phyloP scores from a whole-genome alignment of 306 rosid genomes.

The Lagenaria siceraria region DNA sequence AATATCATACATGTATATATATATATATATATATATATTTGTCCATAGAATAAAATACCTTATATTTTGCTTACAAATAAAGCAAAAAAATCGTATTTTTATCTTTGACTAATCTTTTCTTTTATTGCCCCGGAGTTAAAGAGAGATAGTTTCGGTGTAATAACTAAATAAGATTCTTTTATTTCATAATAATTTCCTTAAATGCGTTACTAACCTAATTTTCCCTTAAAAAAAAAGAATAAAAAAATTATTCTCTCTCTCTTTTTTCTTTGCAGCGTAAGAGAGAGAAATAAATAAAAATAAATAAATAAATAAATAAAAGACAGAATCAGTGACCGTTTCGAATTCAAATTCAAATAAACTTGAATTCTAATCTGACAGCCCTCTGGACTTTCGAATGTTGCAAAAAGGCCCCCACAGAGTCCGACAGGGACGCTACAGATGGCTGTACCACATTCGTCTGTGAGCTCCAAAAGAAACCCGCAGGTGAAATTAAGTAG shows the following conservation, averaged over 20 bases:
- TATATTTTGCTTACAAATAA: background rate
- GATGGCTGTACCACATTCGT: background rate
- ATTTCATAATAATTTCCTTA: background rate
- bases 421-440: background rate
- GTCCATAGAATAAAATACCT: background rate
- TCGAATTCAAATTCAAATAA: constrained; percentile 61
- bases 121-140: background rate
- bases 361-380: constrained; percentile 8
- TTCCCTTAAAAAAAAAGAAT: background rate
- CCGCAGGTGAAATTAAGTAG: background rate
- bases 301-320: background rate
- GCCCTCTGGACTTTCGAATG: constrained; percentile 12
- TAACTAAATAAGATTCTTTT: background rate
- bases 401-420: background rate
- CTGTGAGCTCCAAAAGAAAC: background rate
- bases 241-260: background rate
- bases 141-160: background rate
- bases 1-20: background rate
- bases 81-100: background rate
- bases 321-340: constrained; percentile 58
- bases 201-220: background rate
- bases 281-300: background rate
- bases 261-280: background rate
- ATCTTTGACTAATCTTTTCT: background rate
- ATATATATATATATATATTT: background rate